Base-by-base conservation (phyloP, 257 asterid species). In the Cruciata laevipes region DNA sequence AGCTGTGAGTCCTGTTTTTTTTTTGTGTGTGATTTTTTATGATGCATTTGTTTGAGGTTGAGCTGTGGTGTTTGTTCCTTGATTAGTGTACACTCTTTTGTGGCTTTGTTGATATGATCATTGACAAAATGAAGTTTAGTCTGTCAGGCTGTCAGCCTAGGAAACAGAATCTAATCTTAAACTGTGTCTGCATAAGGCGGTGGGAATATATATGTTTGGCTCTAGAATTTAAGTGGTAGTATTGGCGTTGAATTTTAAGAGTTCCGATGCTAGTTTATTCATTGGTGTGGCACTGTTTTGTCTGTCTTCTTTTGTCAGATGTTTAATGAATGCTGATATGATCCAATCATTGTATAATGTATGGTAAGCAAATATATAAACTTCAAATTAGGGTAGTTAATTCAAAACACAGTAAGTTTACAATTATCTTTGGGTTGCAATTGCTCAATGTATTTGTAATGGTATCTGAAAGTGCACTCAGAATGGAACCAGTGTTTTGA, bases 1-100 rank as follows among this genome's bases (percentile, higher is more conserved):
- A 90, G 82, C 89, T 93, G 99, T 93, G 76, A 83, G 90, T 82
- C 32, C 31, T 47, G 12, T 60, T 67, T 51, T 67, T 27, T 35
- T 27, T 35, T 20, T 47, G 31, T 32, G 8, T 42, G 14, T n/a
- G 17, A 52, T 52, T 25, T 11, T 30, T 51, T 9, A 6, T 58
- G 71, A 67, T 56, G 25, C 55, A 25, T n/a, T 65, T 65, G 53
- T 12, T 10, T 17, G 16, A 3, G 56, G n/a, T 7, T 30, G 9
- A 30, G 21, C 31, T 10, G 61, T 44, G 53, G 14, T 44, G 53
- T 20, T 44, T 4, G 53, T 44, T 44, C 14, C 49, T 40, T 40
- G 49, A 40, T 40, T 51, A 49, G 20, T 52, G 21, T 16, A 14
- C 55, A 47, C 55, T 44, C 5, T 27, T 14, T 47, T 5, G 20